phyloP scores from a whole-genome alignment of 371 early-diverging fungal genomes.

The Haplosporangium sp. region DNA sequence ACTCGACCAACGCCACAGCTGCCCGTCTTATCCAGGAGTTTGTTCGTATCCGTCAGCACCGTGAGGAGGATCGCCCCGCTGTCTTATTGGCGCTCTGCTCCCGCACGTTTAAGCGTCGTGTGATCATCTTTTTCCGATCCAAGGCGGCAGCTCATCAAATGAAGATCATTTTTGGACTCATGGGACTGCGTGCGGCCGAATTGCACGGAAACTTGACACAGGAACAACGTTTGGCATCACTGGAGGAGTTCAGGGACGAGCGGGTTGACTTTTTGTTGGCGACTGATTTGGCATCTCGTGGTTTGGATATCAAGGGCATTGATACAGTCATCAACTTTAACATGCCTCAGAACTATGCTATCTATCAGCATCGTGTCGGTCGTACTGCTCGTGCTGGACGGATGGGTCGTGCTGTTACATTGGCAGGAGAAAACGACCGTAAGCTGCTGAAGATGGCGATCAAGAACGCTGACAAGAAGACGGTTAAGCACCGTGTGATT shows the following conservation, averaged over 20 bases:
- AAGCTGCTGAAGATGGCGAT: slow-evolving; percentile 94
- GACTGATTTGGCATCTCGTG: slow-evolving; percentile 99
- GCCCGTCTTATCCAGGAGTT: slow-evolving; percentile 92
- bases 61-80: slow-evolving; percentile 89
- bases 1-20: slow-evolving; percentile 83
- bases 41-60: slow-evolving; percentile 89
- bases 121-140: slow-evolving; percentile 93
- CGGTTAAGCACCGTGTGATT: slow-evolving; percentile 90
- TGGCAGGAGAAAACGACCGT: slow-evolving; percentile 94
- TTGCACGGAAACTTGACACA: slow-evolving; percentile 99
- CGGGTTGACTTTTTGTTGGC: slow-evolving; percentile 93
- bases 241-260: slow-evolving; percentile 92
- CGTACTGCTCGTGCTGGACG: slow-evolving; percentile 98
- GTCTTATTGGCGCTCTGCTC: slow-evolving; percentile 87
- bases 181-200: slow-evolving; percentile 93
- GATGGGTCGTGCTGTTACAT: slow-evolving; percentile 83
- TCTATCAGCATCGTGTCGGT: slow-evolving; percentile 99
- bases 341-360: slow-evolving; percentile 95
- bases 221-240: slow-evolving; percentile 90
- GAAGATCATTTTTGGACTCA: slow-evolving; percentile 94
- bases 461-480: slow-evolving; percentile 78
- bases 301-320: slow-evolving; percentile 99
- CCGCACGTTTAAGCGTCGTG: slow-evolving; percentile 79
- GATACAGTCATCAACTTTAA: slow-evolving; percentile 99
- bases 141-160: slow-evolving; percentile 97